Evolutionary conservation across 2,329 filamentous ascomycete genomes (phyloP), one percentile per base, ranked within the genome.

Genomic region (Talaromyces sp.): DNA sequence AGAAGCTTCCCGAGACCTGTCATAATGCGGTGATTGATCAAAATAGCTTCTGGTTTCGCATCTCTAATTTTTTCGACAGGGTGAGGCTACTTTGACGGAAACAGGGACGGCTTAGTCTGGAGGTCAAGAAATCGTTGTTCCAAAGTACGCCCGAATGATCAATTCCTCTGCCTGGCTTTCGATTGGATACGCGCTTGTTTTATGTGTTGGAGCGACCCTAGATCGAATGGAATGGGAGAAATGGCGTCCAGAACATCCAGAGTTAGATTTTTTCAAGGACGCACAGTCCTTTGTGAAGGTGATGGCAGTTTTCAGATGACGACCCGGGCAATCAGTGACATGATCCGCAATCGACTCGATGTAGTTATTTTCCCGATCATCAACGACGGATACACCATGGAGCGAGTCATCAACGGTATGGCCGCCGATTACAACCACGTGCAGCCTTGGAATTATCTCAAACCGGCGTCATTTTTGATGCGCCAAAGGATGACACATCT

Each of bases 231-330:
- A 54, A 16, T 31, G 14, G 27, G 7, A 33, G 27, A 4, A n/a
- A 54, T 11, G 31, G 16, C 16, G n/a, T 11, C n/a, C 49, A 2
- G 7, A 11, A n/a, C 16, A 19, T 52, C 11, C 24, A 52, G 43
- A n/a, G 22, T 6, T 11, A 22, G 2, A 10, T 45, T 13, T 45
- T 8, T 22, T 10, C 0, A 86, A 22, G 60, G 73, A 78, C 81
- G 93, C 66, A 92, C 90, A 0, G 89, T 97, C 54, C 82, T 96
- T 43, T 93, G 96, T 73, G 91, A 93, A n/a, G 93, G 93, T 27
- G 93, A 97, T 72, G 93, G 93, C 33, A 92, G 89, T 65, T 89
- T 96, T 77, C 92, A 97, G 75, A 83, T 96, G 65, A 96, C 92
- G 0, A 89, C 86, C 0, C 92, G 96, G 75, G 92, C 95, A 78